Evolutionary conservation across 139 green algal species (phyloP), one percentile per base, ranked within the genome.

Genomic region (Axilococcus clingmanii): DNA sequence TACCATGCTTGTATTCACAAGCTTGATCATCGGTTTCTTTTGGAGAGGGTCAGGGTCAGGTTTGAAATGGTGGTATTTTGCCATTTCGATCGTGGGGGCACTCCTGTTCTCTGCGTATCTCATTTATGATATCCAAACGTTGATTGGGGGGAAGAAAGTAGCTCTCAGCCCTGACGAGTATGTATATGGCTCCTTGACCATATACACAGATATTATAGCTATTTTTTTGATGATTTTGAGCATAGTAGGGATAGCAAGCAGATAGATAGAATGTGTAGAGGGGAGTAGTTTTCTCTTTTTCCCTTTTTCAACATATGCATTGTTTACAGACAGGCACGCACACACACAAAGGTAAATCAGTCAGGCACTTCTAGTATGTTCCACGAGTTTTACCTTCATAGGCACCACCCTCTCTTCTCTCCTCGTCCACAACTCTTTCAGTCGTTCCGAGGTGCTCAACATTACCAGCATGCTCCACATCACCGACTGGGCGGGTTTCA

Each of bases 151-250:
- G 24, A 52, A 55, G 11, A 40, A 52, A 5, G 63, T 61, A 22
- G 55, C 36, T 5, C 50, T 78, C 20, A 60, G 40, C 2, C 75
- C 75, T 1, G 74, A 80, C 27, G 70, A 80, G 24, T 80, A 81
- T 31, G 22, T 80, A 1, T 76, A 66, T 42, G 71, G 61, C 11
- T 51, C 58, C 3, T 28, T 75, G 4, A 59, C 63, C 17, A 52
- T 81, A 30, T 81, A 81, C 40, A 36, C 78, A 31, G 72, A 81
- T 35, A 60, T 81, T 49, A 61, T 81, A 37, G 69, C 61, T 33
- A 40, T 78, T 16, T 75, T 78, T 28, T 59, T 47, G n/a, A 28
- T 40, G 12, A 35, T 61, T 23, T 50, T 61, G 20, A 45, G 38
- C 9, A 52, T 61, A 28, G 28, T 52, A 30, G 38, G 53, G 23